These are phyloP conservation scores for Didymella keratinophila DNA, from an alignment of 2,329 filamentous ascomycete species.

Conservation along the genomic window DNA sequence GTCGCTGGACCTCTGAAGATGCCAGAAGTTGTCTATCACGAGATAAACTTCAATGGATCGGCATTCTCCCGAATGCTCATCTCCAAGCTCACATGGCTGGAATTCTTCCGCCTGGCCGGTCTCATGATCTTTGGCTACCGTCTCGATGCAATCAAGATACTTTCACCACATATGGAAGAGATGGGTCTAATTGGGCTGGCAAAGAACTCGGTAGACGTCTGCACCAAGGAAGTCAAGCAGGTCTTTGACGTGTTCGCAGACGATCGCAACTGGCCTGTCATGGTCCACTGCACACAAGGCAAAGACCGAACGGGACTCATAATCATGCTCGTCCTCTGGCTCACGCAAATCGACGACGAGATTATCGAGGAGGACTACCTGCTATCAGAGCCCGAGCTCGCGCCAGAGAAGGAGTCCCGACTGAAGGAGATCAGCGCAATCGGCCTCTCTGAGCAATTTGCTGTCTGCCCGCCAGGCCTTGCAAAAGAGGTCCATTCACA, in stretches of 20 bases:
- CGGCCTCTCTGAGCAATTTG: constrained; percentile 74
- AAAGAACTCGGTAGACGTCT: constrained; percentile 73
- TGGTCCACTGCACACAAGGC: constrained; percentile 88
- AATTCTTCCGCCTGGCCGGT: constrained; percentile 68
- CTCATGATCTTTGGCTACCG: constrained; percentile 73
- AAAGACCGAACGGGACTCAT: constrained; percentile 84
- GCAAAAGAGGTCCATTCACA: constrained; percentile 66
- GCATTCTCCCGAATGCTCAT: constrained; percentile 74
- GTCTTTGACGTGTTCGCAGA: constrained; percentile 61
- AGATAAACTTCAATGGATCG: constrained; percentile 77
- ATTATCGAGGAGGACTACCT: constrained; percentile 77
- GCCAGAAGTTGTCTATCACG: constrained; percentile 67
- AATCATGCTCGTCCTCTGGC: constrained; percentile 71
- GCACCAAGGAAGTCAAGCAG: constrained; percentile 66
- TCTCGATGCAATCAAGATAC: constrained; percentile 71
- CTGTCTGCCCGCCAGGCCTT: constrained; percentile 69
- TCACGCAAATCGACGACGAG: constrained; percentile 63
- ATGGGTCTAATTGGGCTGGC: constrained; percentile 76
- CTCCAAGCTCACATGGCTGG: constrained; percentile 71
- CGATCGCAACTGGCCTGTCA: constrained; percentile 64
- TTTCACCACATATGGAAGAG: constrained; percentile 73
- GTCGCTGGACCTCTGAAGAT: constrained; percentile 68
- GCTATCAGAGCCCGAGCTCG: constrained; percentile 68
- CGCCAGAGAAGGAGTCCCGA: constrained; percentile 67
- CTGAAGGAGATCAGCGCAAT: constrained; percentile 73